These are phyloP conservation scores for Adenanthera pavonina DNA, from an alignment of 306 rosid species.

Conservation along the genomic window DNA sequence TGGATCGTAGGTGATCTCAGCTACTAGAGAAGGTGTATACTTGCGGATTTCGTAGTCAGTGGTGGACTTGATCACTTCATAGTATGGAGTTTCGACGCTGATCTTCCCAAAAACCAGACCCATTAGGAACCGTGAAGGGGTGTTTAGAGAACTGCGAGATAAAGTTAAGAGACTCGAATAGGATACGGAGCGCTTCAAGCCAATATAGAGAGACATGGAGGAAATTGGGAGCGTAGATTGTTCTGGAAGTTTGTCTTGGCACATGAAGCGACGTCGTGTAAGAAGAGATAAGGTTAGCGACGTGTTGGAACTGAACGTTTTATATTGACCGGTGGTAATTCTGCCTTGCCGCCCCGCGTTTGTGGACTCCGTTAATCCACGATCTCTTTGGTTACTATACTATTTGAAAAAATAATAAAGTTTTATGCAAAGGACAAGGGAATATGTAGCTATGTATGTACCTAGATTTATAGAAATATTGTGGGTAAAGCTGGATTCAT, in stretches of 20 bases:
- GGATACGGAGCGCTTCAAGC: not conserved
- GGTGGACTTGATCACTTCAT: slow-evolving; percentile 56
- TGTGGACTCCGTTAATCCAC: slow-evolving; percentile 40
- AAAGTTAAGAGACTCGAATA: not conserved
- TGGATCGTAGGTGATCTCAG: slow-evolving; percentile 80
- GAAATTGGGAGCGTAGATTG: not conserved
- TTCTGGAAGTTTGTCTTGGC: not conserved
- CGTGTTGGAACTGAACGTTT: not conserved
- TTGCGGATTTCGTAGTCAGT: slow-evolving; percentile 72
- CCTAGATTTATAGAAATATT: no score
- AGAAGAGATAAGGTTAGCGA: not conserved
- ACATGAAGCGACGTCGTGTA: not conserved
- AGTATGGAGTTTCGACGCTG: slow-evolving; percentile 65
- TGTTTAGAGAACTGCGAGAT: not conserved
- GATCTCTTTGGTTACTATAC: not conserved
- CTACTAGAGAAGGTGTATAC: slow-evolving; percentile 66
- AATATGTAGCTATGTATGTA: no score
- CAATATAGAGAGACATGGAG: slow-evolving; percentile 17
- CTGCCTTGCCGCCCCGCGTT: not conserved
- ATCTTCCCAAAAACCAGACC: slow-evolving; percentile 86
- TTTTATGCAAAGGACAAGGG: not conserved
- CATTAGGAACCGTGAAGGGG: slow-evolving; percentile 47
- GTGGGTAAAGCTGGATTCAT: no score
- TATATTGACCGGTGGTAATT: not conserved
- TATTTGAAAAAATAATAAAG: no score